A percentile compares a stretch with the other conserved stretches of the same genome.
Evolutionary conservation across 495 filamentous ascomycete species (phyloP).

Genomic region (Trichoderma gamsii): DNA sequence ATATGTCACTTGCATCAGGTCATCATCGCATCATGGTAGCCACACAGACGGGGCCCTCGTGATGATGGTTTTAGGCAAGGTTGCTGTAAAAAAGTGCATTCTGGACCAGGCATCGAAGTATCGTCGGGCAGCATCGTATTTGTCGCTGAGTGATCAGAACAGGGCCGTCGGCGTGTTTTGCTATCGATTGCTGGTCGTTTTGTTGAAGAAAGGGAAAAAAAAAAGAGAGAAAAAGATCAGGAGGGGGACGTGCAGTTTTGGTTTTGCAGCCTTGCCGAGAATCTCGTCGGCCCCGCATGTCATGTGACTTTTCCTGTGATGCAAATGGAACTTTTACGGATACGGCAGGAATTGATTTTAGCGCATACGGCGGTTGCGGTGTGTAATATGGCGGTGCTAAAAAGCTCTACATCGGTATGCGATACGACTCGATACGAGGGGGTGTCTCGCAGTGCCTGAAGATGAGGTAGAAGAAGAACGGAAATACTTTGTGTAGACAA

Average conservation of each 20-base stretch:
- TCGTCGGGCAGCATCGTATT: slow-evolving; percentile 12
- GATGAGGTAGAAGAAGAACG: too few species aligned
- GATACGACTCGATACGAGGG: too few species aligned
- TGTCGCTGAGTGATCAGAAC: background rate
- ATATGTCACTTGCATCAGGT: slow-evolving; percentile 56
- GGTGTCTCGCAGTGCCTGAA: too few species aligned
- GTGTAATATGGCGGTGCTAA: background rate
- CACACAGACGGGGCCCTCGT: slow-evolving; percentile 70
- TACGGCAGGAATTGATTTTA: background rate
- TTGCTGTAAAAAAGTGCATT: slow-evolving; percentile 39
- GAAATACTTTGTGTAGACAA: too few species aligned
- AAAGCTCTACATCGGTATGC: too few species aligned
- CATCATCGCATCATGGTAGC: slow-evolving; percentile 91
- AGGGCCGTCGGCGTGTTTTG: background rate
- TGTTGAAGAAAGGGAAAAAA: slow-evolving; percentile 10
- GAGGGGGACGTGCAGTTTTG: background rate
- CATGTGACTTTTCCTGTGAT: slow-evolving; percentile 14
- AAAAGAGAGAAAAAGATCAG: background rate
- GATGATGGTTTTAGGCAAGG: slow-evolving; percentile 93
- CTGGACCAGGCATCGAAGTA: slow-evolving; percentile 46
- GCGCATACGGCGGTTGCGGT: background rate
- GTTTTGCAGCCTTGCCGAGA: background rate
- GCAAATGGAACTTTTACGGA: background rate
- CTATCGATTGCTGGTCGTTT: slow-evolving; percentile 15
- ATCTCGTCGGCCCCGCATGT: background rate